These are phyloP conservation scores for Quercus berberidifolia DNA, from an alignment of 306 rosid species.

Conservation along the genomic window DNA sequence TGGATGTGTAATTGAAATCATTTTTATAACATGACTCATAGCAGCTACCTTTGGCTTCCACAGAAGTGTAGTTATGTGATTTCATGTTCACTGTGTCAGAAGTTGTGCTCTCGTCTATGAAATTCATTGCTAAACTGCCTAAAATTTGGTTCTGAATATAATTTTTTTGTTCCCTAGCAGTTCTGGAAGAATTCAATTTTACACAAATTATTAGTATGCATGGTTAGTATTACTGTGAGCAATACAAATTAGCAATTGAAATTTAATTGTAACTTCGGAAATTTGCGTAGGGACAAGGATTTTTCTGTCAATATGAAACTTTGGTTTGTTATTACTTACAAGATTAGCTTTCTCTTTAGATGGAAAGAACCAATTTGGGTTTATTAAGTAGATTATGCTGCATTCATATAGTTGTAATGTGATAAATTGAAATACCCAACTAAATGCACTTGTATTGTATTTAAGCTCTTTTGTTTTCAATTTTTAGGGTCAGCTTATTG, in stretches of 20 bases:
- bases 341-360: not conserved
- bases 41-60: not conserved
- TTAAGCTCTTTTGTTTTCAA: not conserved
- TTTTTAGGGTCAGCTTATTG: conserved; percentile 70
- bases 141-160: not conserved
- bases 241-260: not conserved
- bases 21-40: not conserved
- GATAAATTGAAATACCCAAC: not conserved
- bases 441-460: not conserved
- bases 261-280: not conserved
- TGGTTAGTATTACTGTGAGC: not conserved
- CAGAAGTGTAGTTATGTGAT: not conserved
- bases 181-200: not conserved
- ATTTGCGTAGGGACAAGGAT: not conserved
- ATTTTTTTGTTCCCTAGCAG: not conserved
- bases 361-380: not conserved
- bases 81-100: not conserved
- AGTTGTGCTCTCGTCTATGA: not conserved
- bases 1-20: not conserved
- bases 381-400: not conserved
- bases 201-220: not conserved
- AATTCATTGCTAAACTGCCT: not conserved
- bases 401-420: not conserved
- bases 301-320: not conserved
- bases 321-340: not conserved